Base-by-base conservation (phyloP, 2,329 filamentous ascomycete species). In the Cryphonectria nitschkei region DNA sequence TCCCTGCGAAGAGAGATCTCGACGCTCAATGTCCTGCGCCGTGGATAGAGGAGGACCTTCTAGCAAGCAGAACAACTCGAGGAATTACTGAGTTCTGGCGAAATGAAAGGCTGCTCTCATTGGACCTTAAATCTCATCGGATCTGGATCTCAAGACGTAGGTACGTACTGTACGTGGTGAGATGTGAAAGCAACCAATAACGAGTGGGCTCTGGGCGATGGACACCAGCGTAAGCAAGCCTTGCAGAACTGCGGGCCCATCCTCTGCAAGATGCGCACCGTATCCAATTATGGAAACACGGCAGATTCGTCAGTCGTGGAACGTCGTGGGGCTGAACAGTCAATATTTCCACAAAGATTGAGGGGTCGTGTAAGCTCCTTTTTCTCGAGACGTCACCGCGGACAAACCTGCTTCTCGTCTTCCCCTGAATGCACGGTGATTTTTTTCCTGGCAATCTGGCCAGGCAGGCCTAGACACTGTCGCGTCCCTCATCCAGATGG, bases 381-480 rank as follows among this genome's bases (percentile, higher is more conserved):
- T 29, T 29, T 70, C 58, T 63, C 68, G 69, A 32, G 60, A 68
- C 69, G 56, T 64, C 68, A 70, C 65, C 52, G 64, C 46, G 46
- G 22, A n/a, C 70, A 72, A 62, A 62, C 65, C 22, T 67, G 68
- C 46, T 65, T 71, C 69, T 61, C 39, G 61, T 65, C 58, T 22
- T 34, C 67, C 70, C 68, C 68, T 67, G 70, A 65, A 29, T 22
- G 70, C 64, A 69, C 64, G 54, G 70, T 61, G 37, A 4, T 65
- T 34, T 67, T 63, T 54, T 50, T 39, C 68, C 39, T 61, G 50
- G 32, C 14, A 22, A 58, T 29, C 29, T 32, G 29, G 54, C 14
- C 46, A 60, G 58, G 65, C 54, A 64, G 68, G 66, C 34, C 63
- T 60, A 26, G 58, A 69, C 64, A 62, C 56, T 58, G 67, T 43